A percentile compares a stretch with the other conserved stretches of the same genome.
Conservation (phyloP, 805 yeast species). For the Saccharomyces paradoxus region DNA sequence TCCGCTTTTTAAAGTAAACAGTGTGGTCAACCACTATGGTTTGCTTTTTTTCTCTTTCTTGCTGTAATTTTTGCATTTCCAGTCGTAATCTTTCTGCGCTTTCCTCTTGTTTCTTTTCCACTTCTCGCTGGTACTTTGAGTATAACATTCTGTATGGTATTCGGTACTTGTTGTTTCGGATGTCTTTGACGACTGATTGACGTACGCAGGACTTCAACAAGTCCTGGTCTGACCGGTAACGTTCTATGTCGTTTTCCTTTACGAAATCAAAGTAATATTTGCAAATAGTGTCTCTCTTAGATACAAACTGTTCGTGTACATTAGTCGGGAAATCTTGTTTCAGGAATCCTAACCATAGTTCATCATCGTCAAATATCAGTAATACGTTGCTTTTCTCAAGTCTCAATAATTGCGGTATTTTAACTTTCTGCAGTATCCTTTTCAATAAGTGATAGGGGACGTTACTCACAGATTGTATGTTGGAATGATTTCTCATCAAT, state of each 20-base stretch:
- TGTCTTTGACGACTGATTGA: constrained; percentile 14
- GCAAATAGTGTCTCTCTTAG: constrained; percentile 18
- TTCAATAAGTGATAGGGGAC: constrained; percentile 29
- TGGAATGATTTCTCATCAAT: constrained; percentile 19
- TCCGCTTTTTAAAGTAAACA: constrained; percentile 12
- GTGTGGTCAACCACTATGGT: constrained; percentile 18
- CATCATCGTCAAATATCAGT: constrained; percentile 34
- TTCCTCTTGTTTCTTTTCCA: constrained; percentile 27
- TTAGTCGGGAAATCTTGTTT: constrained; percentile 31
- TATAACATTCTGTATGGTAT: constrained; percentile 32
- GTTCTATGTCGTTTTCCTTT: constrained; percentile 7
- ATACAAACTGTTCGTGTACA: constrained; percentile 25
- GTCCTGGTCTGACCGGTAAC: constrained; percentile 8
- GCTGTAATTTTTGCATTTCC: constrained; percentile 22
- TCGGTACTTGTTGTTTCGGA: constrained; percentile 21
- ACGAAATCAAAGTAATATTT: constrained; percentile 15
- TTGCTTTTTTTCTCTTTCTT: constrained; percentile 29
- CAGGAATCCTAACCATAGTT: constrained; percentile 29
- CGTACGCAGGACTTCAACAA: constrained; percentile 11
- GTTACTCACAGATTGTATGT: constrained; percentile 25
- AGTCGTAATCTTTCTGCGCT: constrained; percentile 31
- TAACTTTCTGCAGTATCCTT: constrained; percentile 24
- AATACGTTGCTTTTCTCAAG: constrained; percentile 29
- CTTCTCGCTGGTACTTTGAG: constrained; percentile 29
- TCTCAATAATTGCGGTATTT: constrained; percentile 26